A percentile compares a stretch with the other conserved stretches of the same genome.
Conservation (phyloP, 805 yeast genomes). For the Candida orba region DNA sequence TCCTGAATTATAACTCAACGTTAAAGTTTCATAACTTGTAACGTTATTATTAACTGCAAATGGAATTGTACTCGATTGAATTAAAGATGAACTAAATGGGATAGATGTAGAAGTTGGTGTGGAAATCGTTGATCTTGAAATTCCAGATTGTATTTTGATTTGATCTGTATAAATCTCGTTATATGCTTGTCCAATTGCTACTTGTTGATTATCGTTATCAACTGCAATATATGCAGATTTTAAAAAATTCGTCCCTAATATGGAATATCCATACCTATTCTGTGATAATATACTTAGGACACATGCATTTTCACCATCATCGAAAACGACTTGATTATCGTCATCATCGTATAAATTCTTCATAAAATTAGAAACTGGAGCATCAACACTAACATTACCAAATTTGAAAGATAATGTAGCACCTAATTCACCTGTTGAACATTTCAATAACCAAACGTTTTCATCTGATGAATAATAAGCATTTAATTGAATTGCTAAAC, state of each 20-base stretch:
- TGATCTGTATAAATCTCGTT: constrained; percentile 7
- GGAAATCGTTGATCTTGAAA: background rate
- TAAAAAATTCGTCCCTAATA: constrained; percentile 55
- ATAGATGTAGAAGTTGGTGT: background rate
- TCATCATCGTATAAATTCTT: constrained; percentile 29
- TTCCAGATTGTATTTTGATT: background rate
- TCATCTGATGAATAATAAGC: constrained; percentile 48
- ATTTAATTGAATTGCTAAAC: constrained; percentile 61
- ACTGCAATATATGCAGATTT: constrained; percentile 50
- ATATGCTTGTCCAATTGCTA: constrained; percentile 52
- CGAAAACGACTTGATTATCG: constrained; percentile 34
- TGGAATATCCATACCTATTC: constrained; percentile 38
- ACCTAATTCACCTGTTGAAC: constrained; percentile 39
- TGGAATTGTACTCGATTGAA: constrained; percentile 41
- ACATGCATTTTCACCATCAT: constrained; percentile 54
- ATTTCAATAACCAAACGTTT: constrained; percentile 55
- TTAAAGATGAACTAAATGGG: constrained; percentile 18
- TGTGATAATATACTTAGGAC: constrained; percentile 44
- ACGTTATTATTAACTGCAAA: constrained; percentile 35
- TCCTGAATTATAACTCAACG: constrained; percentile 5
- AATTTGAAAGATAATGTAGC: constrained; percentile 49
- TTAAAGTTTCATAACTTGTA: constrained; percentile 10
- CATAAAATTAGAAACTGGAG: constrained; percentile 45
- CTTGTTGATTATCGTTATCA: constrained; percentile 46
- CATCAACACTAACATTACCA: constrained; percentile 41